A percentile compares a stretch with the other conserved stretches of the same genome.
Conservation (phyloP, 1,284 basidiomycete genomes). For the Meira nashicola region DNA sequence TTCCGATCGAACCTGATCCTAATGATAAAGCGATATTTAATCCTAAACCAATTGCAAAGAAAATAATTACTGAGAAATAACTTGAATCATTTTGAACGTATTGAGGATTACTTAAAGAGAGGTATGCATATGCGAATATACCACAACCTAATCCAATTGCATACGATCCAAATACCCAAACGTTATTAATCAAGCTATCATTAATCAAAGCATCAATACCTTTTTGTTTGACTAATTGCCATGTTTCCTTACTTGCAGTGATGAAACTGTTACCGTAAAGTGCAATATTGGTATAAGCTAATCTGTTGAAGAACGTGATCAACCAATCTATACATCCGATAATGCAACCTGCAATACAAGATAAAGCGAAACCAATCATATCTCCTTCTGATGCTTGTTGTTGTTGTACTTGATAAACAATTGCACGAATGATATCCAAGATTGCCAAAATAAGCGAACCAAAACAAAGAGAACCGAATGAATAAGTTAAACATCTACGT, state of each 20-base stretch:
- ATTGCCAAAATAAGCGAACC: constrained; percentile 83
- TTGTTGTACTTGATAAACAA: constrained; percentile 65
- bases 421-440: constrained; percentile 68
- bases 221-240: constrained; percentile 71
- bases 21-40: constrained; percentile 52
- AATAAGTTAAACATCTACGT: constrained; percentile 73
- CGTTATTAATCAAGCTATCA: constrained; percentile 71
- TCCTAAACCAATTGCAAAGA: constrained; percentile 47
- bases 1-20: constrained; percentile 46
- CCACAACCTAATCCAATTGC: constrained; percentile 70
- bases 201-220: constrained; percentile 80
- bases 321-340: constrained; percentile 66
- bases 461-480: constrained; percentile 82
- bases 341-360: constrained; percentile 75
- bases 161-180: constrained; percentile 55
- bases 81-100: constrained; percentile 35
- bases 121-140: constrained; percentile 75
- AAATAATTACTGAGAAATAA: constrained; percentile 35
- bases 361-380: constrained; percentile 68
- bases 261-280: constrained; percentile 83
- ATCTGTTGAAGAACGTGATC: constrained; percentile 65
- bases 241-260: constrained; percentile 81
- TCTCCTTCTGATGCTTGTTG: constrained; percentile 70
- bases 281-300: constrained; percentile 65
- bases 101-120: constrained; percentile 54